phyloP scores from a whole-genome alignment of 2,329 filamentous ascomycete species.

The Bipolaris victoriae region DNA sequence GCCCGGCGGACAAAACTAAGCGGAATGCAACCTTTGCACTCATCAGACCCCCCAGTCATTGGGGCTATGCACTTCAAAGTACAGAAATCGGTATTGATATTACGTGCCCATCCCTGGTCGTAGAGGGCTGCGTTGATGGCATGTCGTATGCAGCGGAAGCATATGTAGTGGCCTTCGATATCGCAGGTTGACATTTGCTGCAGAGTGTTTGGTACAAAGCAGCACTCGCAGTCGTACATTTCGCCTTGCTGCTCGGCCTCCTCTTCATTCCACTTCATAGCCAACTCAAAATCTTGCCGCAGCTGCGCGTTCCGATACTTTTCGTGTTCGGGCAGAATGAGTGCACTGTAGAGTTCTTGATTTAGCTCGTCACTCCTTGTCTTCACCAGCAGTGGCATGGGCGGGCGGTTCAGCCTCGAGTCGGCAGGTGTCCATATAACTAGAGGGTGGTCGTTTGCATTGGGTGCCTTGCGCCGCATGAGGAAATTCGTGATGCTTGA shows the following conservation, averaged over 20 bases:
- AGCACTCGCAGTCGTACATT: conserved; percentile 76
- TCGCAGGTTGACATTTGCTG: conserved; percentile 78
- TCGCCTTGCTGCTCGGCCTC: conserved; percentile 56
- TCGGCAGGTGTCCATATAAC: conserved; percentile 69
- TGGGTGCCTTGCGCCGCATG: conserved; percentile 66
- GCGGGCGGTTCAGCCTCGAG: conserved; percentile 58
- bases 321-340: conserved; percentile 53
- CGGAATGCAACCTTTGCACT: conserved; percentile 75
- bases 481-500: conserved; percentile 76
- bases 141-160: conserved; percentile 80
- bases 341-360: conserved; percentile 55
- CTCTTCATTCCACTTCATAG: conserved; percentile 55
- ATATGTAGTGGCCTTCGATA: conserved; percentile 72
- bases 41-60: conserved; percentile 56
- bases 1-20: conserved; percentile 73
- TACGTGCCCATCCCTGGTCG: conserved; percentile 88
- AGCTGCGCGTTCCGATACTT: conserved; percentile 50
- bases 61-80: conserved; percentile 86
- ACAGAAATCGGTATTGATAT: conserved; percentile 72
- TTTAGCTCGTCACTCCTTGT: conserved; percentile 67
- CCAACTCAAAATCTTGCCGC: conserved; percentile 50
- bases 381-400: conserved; percentile 66
- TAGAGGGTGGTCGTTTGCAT: conserved; percentile 61
- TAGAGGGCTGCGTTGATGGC: conserved; percentile 87
- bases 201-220: conserved; percentile 72